Percentiles rank a stretch among this genome's conserved stretches.
Evolutionary conservation across 1,139 yeast species (phyloP).

Genomic region (Taphrina confusa): DNA sequence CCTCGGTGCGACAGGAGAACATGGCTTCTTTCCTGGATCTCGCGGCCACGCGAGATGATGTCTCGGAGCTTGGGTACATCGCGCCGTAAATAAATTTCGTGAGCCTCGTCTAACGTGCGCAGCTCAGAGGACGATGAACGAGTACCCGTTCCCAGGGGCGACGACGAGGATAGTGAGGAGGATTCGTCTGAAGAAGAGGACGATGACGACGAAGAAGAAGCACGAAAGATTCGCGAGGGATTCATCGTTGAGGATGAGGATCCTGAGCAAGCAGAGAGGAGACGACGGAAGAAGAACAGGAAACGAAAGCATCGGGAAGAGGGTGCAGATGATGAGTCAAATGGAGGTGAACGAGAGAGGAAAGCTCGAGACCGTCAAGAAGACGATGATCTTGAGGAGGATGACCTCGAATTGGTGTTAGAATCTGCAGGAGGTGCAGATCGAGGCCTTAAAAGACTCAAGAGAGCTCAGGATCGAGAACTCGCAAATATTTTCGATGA

Average conservation of each 20-base stretch:
- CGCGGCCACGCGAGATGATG: conserved; percentile 20
- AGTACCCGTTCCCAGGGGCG: background rate
- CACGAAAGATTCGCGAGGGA: conserved; percentile 70
- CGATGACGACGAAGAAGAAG: conserved; percentile 51
- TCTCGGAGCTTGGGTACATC: conserved; percentile 7
- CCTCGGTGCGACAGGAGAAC: no score
- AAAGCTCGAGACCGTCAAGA: conserved; percentile 41
- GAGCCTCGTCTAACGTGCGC: background rate
- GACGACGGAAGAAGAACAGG: conserved; percentile 44
- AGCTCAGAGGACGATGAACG: conserved; percentile 18
- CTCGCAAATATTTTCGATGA: conserved; percentile 83
- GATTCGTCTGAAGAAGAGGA: conserved; percentile 52
- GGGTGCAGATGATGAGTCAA: conserved; percentile 38
- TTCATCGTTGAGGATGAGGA: conserved; percentile 92
- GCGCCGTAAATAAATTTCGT: background rate
- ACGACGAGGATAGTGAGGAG: conserved; percentile 42
- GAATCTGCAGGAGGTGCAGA: conserved; percentile 77
- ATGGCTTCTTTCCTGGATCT: conserved; percentile 25
- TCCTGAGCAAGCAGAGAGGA: conserved; percentile 56
- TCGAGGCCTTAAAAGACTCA: conserved; percentile 71
- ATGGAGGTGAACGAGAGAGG: conserved; percentile 36
- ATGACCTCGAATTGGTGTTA: conserved; percentile 85
- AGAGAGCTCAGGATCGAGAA: conserved; percentile 53
- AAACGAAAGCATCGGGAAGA: conserved; percentile 40
- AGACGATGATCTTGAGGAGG: conserved; percentile 83